Conservation (phyloP, 495 filamentous ascomycete species). For the Trichoderma virens region DNA sequence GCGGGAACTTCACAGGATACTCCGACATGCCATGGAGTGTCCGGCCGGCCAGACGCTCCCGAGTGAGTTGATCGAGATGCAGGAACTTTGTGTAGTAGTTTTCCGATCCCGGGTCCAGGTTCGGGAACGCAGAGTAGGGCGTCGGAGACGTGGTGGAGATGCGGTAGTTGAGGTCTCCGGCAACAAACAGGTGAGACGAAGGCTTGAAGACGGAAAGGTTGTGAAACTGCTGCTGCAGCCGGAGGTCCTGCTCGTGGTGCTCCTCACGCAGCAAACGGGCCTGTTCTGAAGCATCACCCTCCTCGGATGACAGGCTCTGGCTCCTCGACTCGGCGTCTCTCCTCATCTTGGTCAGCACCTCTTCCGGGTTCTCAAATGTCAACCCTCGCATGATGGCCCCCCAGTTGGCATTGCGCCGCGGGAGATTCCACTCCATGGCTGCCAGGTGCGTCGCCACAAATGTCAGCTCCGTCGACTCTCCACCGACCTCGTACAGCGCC, state of each 20-base stretch:
- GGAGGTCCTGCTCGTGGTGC: slow-evolving; percentile 7
- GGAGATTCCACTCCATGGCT: slow-evolving; percentile 66
- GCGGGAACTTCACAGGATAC: slow-evolving; percentile 68
- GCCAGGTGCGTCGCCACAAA: slow-evolving; percentile 87
- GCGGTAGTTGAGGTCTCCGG: slow-evolving; percentile 93
- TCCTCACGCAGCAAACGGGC: slow-evolving; percentile 2
- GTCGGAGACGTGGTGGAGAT: slow-evolving; percentile 55
- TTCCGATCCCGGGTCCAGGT: slow-evolving; percentile 48
- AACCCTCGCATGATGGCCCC: slow-evolving; percentile 67
- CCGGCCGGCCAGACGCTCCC: slow-evolving; percentile 54
- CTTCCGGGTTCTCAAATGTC: slow-evolving; percentile 53
- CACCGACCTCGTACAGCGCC: slow-evolving; percentile 44
- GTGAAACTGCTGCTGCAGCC: slow-evolving; percentile 22
- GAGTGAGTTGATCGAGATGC: slow-evolving; percentile 64
- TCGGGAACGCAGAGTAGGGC: slow-evolving; percentile 45
- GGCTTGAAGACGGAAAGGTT: slow-evolving; percentile 58
- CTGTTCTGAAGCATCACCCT: slow-evolving; percentile 20
- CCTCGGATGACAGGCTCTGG: slow-evolving; percentile 16
- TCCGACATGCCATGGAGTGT: slow-evolving; percentile 73
- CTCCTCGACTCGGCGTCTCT: slow-evolving; percentile 11
- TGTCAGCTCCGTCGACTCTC: slow-evolving; percentile 53
- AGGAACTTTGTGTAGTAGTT: slow-evolving; percentile 49
- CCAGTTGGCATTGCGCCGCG: slow-evolving; percentile 78
- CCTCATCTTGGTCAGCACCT: slow-evolving; percentile 16
- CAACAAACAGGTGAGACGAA: slow-evolving; percentile 70